Evolutionary conservation across 257 asterid genomes (phyloP).

Genomic region (Scutellaria baicalensis): DNA sequence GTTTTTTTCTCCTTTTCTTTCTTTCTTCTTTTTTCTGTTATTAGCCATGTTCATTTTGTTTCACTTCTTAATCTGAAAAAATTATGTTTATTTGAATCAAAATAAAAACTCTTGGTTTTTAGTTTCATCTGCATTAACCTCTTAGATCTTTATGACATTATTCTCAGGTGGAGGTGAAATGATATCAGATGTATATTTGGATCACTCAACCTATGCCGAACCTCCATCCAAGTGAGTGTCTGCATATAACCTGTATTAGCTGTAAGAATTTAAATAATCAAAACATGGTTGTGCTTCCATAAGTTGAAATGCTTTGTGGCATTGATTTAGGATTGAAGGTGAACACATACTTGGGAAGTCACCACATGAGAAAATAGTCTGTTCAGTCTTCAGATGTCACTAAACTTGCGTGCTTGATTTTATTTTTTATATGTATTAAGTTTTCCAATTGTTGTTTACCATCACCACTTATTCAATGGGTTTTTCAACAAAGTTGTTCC

Average conservation of each 20-base stretch:
- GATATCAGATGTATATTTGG: constrained; percentile 88
- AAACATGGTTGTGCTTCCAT: not conserved
- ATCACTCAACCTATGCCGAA: constrained; percentile 91
- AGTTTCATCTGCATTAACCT: not conserved
- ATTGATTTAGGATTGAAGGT: not conserved
- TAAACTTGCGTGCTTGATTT: not conserved
- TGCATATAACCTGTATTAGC: not conserved
- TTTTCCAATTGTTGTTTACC: not conserved
- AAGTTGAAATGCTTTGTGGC: not conserved
- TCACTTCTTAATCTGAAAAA: constrained; percentile 2
- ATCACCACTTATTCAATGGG: not conserved
- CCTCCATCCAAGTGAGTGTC: constrained; percentile 85
- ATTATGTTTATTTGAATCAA: not conserved
- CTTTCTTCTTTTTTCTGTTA: not conserved
- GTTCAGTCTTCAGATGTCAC: not conserved
- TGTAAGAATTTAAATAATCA: not conserved
- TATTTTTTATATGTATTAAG: not conserved
- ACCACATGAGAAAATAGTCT: not conserved
- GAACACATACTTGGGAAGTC: not conserved
- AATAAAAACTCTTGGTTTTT: not conserved
- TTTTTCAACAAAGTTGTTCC: not conserved
- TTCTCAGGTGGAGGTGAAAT: constrained; percentile 95
- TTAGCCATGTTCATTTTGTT: not conserved
- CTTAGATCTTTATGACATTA: constrained; percentile 11
- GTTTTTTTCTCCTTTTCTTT: constrained; percentile 2